A percentile compares a stretch with the other conserved stretches of the same genome.
These are phyloP conservation scores for Phytopythium kandeliae DNA, from an alignment of 352 stramenopile species.

Conservation along the genomic window DNA sequence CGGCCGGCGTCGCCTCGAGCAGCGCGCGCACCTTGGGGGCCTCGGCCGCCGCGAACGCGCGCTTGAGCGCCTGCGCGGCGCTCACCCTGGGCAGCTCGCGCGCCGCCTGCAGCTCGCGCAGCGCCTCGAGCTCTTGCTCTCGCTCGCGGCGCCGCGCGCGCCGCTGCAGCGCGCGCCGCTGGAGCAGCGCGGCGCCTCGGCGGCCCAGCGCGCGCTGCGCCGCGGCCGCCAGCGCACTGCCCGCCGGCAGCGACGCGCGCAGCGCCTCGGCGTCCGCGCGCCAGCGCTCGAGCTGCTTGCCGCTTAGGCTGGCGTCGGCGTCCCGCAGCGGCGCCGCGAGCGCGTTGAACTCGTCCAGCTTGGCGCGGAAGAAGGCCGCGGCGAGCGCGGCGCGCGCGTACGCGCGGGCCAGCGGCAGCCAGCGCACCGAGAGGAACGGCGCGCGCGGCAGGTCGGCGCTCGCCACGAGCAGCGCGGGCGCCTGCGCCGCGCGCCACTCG, in stretches of 20 bases:
- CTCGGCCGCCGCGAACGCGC: constrained; percentile 35
- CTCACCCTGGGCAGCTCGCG: constrained; percentile 29
- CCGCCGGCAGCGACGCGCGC: constrained; percentile 17
- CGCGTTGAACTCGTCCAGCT: constrained; percentile 60
- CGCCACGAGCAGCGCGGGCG: constrained; percentile 25
- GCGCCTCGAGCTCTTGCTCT: constrained; percentile 38
- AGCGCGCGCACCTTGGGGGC: constrained; percentile 43
- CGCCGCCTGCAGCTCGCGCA: constrained; percentile 37
- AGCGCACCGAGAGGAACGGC: constrained; percentile 53
- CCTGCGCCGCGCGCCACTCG: constrained; percentile 36
- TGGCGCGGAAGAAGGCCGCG: constrained; percentile 38
- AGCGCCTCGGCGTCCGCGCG: constrained; percentile 30
- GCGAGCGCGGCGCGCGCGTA: constrained; percentile 39
- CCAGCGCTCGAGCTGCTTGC: constrained; percentile 51
- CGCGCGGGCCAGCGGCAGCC: constrained; percentile 35
- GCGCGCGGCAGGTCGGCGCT: constrained; percentile 38
- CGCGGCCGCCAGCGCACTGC: constrained; percentile 21
- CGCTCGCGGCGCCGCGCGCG: constrained; percentile 46
- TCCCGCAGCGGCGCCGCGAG: constrained; percentile 43
- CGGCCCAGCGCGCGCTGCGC: constrained; percentile 37
- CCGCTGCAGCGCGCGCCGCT: constrained; percentile 26
- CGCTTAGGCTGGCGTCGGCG: constrained; percentile 34
- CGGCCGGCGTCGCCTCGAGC: constrained; percentile 48
- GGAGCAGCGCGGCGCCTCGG: constrained; percentile 38
- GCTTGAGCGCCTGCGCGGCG: constrained; percentile 42